Evolutionary conservation across 2,329 filamentous ascomycete species (phyloP).

Genomic region (Ophiostoma ips): DNA sequence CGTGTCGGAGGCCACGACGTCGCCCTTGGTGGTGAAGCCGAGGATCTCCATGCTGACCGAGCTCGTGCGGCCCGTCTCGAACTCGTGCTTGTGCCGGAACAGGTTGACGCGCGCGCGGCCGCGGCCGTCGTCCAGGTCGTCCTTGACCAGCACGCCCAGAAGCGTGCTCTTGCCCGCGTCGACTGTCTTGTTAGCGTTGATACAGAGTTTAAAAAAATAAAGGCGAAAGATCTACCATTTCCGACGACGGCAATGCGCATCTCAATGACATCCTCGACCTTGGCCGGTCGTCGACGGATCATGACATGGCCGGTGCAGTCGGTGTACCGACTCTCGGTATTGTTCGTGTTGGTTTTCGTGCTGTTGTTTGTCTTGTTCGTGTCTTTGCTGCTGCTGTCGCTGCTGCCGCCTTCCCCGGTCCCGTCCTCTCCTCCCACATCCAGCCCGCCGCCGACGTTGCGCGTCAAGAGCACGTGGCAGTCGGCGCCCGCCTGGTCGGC

Average conservation of each 20-base stretch:
- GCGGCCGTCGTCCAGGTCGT: constrained; percentile 83
- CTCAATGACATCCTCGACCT: constrained; percentile 81
- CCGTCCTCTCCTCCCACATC: constrained; percentile 41
- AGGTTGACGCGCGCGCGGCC: constrained; percentile 90
- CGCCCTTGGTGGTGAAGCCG: constrained; percentile 81
- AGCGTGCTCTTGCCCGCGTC: constrained; percentile 96
- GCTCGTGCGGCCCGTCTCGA: constrained; percentile 87
- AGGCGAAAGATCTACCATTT: constrained; percentile 33
- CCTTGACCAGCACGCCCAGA: constrained; percentile 90
- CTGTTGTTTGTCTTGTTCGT: not conserved
- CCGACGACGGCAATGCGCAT: constrained; percentile 93
- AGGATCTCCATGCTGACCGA: constrained; percentile 98
- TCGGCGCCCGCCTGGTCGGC: constrained; percentile 55
- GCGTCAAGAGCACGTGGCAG: constrained; percentile 73
- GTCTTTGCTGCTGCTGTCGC: not conserved
- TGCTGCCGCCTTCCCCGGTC: not conserved
- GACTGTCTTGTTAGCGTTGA: constrained; percentile 28
- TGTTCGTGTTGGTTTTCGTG: constrained; percentile 1
- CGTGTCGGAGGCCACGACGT: constrained; percentile 67
- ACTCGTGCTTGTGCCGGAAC: constrained; percentile 95
- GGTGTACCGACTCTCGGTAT: constrained; percentile 46
- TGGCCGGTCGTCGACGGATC: constrained; percentile 58
- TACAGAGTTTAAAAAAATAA: not conserved
- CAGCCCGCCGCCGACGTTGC: constrained; percentile 66
- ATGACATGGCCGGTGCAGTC: constrained; percentile 77